Conservation (phyloP, 345 rosid species). For the Aegle marmelos region DNA sequence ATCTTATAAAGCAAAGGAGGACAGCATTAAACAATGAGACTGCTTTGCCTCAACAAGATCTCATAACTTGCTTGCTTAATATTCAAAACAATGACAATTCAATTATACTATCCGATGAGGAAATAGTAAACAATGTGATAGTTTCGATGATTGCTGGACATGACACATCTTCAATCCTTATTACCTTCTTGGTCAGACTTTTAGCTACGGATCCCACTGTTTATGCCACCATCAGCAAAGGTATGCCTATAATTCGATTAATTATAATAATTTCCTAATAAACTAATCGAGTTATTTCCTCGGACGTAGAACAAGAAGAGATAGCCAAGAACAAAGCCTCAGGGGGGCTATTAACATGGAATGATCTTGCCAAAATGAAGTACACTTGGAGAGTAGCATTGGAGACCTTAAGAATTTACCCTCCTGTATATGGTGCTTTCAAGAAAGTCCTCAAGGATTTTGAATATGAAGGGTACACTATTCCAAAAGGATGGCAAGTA, state of each 20-base stretch:
- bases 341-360: conserved; percentile 32
- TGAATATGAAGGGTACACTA: conserved; percentile 27
- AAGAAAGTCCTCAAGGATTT: conserved; percentile 22
- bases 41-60: conserved; percentile 15
- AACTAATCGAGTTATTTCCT: background rate
- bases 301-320: background rate
- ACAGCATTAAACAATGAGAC: conserved; percentile 2
- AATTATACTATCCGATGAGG: conserved; percentile 1
- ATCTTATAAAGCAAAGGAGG: conserved; percentile 7
- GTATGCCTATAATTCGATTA: background rate
- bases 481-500: conserved; percentile 44
- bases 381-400: conserved; percentile 38
- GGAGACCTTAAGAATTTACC: conserved; percentile 34
- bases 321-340: conserved; percentile 10
- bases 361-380: conserved; percentile 33
- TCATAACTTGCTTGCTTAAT: conserved; percentile 24
- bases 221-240: conserved; percentile 15
- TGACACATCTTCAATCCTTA: conserved; percentile 27
- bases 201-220: conserved; percentile 18
- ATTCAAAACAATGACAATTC: background rate
- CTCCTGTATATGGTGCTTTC: conserved; percentile 21
- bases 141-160: conserved; percentile 24
- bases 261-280: too few species aligned
- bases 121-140: conserved; percentile 20
- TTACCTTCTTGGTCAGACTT: conserved; percentile 23